Percentiles rank a stretch among this genome's conserved stretches.
Conservation (phyloP, 495 filamentous ascomycete species). For the Tuber indicum region DNA sequence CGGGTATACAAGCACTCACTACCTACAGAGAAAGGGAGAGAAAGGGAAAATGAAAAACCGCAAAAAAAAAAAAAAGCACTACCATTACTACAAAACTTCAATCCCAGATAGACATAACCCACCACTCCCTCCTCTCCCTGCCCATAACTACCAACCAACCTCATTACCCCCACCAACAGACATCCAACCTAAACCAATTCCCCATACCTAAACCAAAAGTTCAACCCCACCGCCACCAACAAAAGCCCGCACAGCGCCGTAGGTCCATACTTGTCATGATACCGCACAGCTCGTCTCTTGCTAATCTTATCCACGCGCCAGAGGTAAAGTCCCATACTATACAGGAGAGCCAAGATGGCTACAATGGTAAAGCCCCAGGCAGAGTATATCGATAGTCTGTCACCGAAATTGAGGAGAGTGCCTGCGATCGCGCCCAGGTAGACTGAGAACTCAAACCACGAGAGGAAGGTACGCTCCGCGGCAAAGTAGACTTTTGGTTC, state of each 20-base stretch:
- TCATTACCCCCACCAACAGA: slow-evolving; percentile 16
- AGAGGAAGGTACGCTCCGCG: slow-evolving; percentile 88
- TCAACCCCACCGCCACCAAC: slow-evolving; percentile 64
- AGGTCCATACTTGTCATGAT: slow-evolving; percentile 85
- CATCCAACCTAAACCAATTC: slow-evolving; percentile 22
- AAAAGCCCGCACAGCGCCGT: slow-evolving; percentile 69
- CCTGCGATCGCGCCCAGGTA: slow-evolving; percentile 87
- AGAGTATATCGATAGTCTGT: slow-evolving; percentile 49
- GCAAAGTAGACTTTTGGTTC: slow-evolving; percentile 98
- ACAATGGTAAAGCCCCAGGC: slow-evolving; percentile 75
- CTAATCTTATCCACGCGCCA: slow-evolving; percentile 82
- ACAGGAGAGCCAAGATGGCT: slow-evolving; percentile 65
- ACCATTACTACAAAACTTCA: background rate
- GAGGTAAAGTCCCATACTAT: slow-evolving; percentile 73
- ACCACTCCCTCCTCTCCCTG: slow-evolving; percentile 44
- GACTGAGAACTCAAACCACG: slow-evolving; percentile 96
- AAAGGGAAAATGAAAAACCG: background rate
- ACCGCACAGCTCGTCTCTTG: slow-evolving; percentile 69
- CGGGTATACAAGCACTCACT: background rate
- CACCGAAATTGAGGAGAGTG: slow-evolving; percentile 79
- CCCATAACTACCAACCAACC: background rate
- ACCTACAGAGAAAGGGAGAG: background rate
- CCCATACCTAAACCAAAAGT: slow-evolving; percentile 60
- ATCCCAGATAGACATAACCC: slow-evolving; percentile 2
- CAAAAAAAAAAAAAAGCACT: background rate